Base-by-base conservation (phyloP, 1,139 yeast genomes). In the Geotrichum australiense region DNA sequence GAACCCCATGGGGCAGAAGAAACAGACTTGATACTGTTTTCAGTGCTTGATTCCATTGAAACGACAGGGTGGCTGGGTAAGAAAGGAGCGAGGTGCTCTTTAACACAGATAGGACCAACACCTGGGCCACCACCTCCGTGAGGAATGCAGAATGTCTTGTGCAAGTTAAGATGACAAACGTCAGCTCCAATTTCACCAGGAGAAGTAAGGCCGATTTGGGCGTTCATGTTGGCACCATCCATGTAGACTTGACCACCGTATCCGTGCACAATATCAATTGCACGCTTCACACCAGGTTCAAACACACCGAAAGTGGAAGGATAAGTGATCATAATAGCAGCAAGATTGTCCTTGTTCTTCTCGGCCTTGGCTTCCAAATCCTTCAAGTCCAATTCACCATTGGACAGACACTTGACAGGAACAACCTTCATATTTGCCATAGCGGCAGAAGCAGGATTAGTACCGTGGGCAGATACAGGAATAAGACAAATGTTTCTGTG, bases 101-200 rank as follows among this genome's bases (percentile, higher is more conserved):
- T 82, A 50, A 89, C 97, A 72, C 97, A 87, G 48, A 91, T 93
- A 46, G 98, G 97, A 8, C 96, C 98, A 60, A 89, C 94, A 56
- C 97, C 98, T 34, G 98, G 98, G 38, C 98, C 98, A 62, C 98
- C 98, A 58, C 98, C 98, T 57, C 98, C 98, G 62, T 91, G 98
- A 48, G 96, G 94, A 59, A 91, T 87, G 38, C 97, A 91, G 70
- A 91, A 91, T 1, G 98, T 91, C 69, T 91, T 91, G 71, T 91
- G 98, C 59, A 91, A 72, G 62, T 91, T 91, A 68, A 91, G 74
- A 60, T 91, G 98, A 65, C 98, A 91, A 35, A 91, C 97, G 65
- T 91, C 98, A n/a, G 97, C 97, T 42, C 96, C 97, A 56, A 91
- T 71, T 60, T 87, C 96, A 47, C 97, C 98, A 12, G 98, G 98